Evolutionary conservation across 495 filamentous ascomycete species (phyloP).

Genomic region (Aspergillus panamensis): DNA sequence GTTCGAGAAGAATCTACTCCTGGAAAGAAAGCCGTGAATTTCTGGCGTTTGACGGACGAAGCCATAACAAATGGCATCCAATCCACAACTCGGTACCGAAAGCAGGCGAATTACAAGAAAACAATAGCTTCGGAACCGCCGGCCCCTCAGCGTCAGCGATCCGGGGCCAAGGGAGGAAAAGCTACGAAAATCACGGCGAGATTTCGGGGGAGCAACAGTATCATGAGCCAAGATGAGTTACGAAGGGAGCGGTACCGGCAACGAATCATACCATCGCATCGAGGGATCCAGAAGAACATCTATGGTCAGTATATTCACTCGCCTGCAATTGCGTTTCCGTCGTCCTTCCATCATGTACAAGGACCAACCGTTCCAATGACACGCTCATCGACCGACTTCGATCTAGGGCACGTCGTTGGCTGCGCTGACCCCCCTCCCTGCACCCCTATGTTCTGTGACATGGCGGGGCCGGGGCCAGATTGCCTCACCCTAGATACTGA

Average conservation of each 20-base stretch:
- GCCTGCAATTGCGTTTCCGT: slow-evolving; percentile 10
- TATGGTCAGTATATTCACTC: slow-evolving; percentile 19
- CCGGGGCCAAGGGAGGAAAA: slow-evolving; percentile 56
- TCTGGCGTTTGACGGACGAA: slow-evolving; percentile 65
- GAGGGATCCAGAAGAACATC: slow-evolving; percentile 14
- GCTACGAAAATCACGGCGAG: slow-evolving; percentile 39
- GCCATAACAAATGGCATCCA: slow-evolving; percentile 61
- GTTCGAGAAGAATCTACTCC: slow-evolving; percentile 44
- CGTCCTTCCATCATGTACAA: slow-evolving; percentile 14
- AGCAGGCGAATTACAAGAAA: slow-evolving; percentile 49
- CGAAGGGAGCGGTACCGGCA: slow-evolving; percentile 21
- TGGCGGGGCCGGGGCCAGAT: slow-evolving; percentile 22
- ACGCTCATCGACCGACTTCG: slow-evolving; percentile 22
- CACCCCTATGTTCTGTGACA: slow-evolving; percentile 26
- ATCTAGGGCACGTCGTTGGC: slow-evolving; percentile 26
- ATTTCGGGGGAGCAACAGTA: slow-evolving; percentile 17
- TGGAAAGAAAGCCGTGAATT: slow-evolving; percentile 56
- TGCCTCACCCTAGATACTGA: slow-evolving; percentile 22
- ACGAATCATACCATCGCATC: slow-evolving; percentile 18
- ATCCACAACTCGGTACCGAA: slow-evolving; percentile 72
- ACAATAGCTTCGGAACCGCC: slow-evolving; percentile 38
- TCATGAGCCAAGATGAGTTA: slow-evolving; percentile 21
- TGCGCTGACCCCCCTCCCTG: slow-evolving; percentile 27
- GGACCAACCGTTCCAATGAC: slow-evolving; percentile 19
- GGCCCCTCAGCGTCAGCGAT: slow-evolving; percentile 48